These are phyloP conservation scores for Monosporascus ibericus DNA, from an alignment of 2,329 filamentous ascomycete species.

Conservation along the genomic window DNA sequence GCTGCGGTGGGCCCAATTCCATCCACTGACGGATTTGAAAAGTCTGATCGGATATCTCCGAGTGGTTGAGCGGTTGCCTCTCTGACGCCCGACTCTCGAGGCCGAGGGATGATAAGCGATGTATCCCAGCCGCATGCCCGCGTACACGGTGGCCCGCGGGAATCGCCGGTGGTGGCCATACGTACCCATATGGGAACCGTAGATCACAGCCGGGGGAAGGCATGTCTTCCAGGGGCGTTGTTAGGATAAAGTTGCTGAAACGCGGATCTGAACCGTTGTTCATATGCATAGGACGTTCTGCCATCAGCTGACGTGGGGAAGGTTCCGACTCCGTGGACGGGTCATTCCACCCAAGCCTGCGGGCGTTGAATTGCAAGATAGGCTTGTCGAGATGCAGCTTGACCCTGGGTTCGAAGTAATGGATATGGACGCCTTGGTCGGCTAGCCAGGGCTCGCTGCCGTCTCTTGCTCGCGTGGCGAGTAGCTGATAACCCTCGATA, in stretches of 20 bases:
- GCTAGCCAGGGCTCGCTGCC: conserved; percentile 58
- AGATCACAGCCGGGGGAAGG: conserved; percentile 22
- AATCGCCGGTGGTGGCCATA: conserved; percentile 73
- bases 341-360: conserved; percentile 17
- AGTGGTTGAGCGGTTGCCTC: conserved; percentile 33
- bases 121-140: conserved; percentile 21
- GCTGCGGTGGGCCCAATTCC: conserved; percentile 47
- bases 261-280: conserved; percentile 42
- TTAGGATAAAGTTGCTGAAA: conserved; percentile 63
- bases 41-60: conserved; percentile 59
- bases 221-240: conserved; percentile 40
- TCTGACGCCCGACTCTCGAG: conserved; percentile 15
- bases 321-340: conserved; percentile 8
- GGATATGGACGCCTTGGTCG: conserved; percentile 61
- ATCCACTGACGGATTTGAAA: conserved; percentile 77
- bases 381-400: conserved; percentile 70
- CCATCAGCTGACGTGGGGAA: conserved; percentile 32
- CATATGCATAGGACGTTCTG: conserved; percentile 48
- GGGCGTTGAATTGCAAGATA: conserved; percentile 49
- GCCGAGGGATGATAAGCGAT: conserved; percentile 10
- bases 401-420: conserved; percentile 65
- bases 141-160: conserved; percentile 54
- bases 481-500: conserved; percentile 74
- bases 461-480: conserved; percentile 55
- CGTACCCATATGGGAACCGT: conserved; percentile 39